Conservation (phyloP, 2,329 filamentous ascomycete genomes). For the Neoscytalidium dimidiatum region DNA sequence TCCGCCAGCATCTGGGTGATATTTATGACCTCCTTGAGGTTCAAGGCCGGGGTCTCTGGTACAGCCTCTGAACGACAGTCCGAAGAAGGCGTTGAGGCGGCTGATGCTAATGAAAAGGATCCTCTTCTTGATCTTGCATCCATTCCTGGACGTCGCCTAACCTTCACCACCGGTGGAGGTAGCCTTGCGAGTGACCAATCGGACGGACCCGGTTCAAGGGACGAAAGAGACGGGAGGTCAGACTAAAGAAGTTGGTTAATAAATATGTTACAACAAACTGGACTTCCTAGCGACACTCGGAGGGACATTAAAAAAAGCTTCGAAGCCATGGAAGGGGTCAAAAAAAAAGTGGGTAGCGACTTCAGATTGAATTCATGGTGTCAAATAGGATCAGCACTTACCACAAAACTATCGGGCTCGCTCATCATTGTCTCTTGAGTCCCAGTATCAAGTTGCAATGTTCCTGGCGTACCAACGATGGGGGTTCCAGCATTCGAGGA, state of each 20-base stretch:
- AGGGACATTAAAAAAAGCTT: no score
- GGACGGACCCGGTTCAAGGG: constrained; percentile 35
- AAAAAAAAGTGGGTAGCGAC: no score
- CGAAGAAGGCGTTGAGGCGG: constrained; percentile 17
- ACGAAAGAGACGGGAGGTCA: constrained; percentile 8
- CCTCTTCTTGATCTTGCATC: constrained; percentile 3
- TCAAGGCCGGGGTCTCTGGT: not conserved
- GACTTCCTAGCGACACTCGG: not conserved
- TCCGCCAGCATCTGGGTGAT: constrained; percentile 19
- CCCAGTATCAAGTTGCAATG: not conserved
- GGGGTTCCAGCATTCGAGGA: constrained; percentile 6
- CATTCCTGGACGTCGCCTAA: not conserved
- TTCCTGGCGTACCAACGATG: constrained; percentile 3
- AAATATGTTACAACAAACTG: not conserved
- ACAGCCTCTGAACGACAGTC: constrained; percentile 6
- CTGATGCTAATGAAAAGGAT: constrained; percentile 16
- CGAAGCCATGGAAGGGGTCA: not conserved
- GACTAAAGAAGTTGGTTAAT: not conserved
- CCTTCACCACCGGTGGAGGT: constrained; percentile 26
- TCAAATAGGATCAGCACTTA: not conserved
- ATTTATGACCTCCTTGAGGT: constrained; percentile 15
- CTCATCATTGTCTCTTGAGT: not conserved
- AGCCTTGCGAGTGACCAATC: constrained; percentile 40
- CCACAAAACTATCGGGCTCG: not conserved
- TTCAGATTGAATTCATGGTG: no score